Evolutionary conservation across 2,329 filamentous ascomycete species (phyloP), one percentile per base, ranked within the genome.

Genomic region (Pseudogymnoascus sp.): DNA sequence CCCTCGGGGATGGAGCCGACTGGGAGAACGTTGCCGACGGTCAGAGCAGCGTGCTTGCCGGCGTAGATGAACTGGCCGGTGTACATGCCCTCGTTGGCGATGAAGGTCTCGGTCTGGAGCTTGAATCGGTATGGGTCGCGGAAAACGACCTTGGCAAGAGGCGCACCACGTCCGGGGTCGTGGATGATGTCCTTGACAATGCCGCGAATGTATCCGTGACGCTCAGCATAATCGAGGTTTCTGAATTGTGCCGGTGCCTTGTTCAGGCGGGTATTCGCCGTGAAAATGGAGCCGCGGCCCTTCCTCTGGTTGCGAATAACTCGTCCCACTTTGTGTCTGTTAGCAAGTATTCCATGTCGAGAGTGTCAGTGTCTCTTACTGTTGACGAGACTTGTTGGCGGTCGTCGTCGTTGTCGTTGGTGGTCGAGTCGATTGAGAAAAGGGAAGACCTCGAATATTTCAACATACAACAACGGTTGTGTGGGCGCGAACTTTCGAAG

Each of bases 71-170:
- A 99, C 82, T 99, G 94, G 78, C 94, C 94, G 71, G 94, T 97
- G 90, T 97, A 99, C 92, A 97, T 97, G 84, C 94, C 94, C 86
- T 97, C 94, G 83, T 97, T 99, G 81, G 94, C 94, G 77, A 99
- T 99, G 88, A 99, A 97, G 72, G 94, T 99, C 88, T 99, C 92
- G 79, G 89, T 93, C 78, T 92, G 83, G 78, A 92, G 88, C 88
- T 96, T 96, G 89, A 90, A 97, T 80, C 87, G 86, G 89, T 99
- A 99, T 74, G 94, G 92, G 81, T 96, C 90, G 74, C 94, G 92
- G 90, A 99, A 99, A 73, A 86, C 82, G 75, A 99, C 92, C 81
- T 90, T 91, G 78, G 94, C 94, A 76, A 99, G 90, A 73, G 94
- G 94, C 80, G 95, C 92, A 83, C 94, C 94, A 82, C 94, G 92